Evolutionary conservation across 345 rosid species (phyloP).

Genomic region (Acer campestre): DNA sequence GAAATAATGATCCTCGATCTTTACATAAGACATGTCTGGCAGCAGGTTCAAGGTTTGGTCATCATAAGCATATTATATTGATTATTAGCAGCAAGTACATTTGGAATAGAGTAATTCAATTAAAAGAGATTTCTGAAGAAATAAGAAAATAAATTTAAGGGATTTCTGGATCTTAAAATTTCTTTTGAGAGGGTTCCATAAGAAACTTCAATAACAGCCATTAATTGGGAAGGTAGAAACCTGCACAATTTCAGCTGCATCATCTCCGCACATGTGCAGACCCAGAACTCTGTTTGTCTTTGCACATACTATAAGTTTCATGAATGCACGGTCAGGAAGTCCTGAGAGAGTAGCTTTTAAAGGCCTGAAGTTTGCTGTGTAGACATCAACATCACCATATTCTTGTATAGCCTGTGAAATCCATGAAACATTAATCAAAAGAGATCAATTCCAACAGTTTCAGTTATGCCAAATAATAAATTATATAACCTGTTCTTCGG

Average conservation of each 20-base stretch:
- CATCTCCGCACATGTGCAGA: constrained; percentile 93
- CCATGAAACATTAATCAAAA: constrained; percentile 19
- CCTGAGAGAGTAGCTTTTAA: constrained; percentile 93
- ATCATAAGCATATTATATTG: background rate
- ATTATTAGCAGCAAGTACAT: background rate
- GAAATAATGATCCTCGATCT: background rate
- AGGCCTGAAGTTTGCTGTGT: constrained; percentile 87
- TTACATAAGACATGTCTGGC: background rate
- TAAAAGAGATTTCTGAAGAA: background rate
- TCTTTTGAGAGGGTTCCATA: too few species aligned
- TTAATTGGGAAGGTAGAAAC: constrained; percentile 28
- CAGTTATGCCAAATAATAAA: constrained; percentile 8
- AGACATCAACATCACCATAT: constrained; percentile 78
- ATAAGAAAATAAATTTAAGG: background rate
- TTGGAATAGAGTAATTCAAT: background rate
- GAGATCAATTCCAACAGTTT: constrained; percentile 14
- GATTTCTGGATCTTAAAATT: background rate
- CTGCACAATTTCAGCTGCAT: constrained; percentile 89
- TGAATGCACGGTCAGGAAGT: constrained; percentile 82
- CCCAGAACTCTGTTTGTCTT: constrained; percentile 75
- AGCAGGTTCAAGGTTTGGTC: background rate
- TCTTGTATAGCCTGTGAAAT: constrained; percentile 71
- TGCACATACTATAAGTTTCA: constrained; percentile 89
- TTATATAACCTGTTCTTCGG: constrained; percentile 80
- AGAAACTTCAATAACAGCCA: background rate